phyloP scores from a whole-genome alignment of 805 yeast species.

The Jamesozyma gamospora region DNA sequence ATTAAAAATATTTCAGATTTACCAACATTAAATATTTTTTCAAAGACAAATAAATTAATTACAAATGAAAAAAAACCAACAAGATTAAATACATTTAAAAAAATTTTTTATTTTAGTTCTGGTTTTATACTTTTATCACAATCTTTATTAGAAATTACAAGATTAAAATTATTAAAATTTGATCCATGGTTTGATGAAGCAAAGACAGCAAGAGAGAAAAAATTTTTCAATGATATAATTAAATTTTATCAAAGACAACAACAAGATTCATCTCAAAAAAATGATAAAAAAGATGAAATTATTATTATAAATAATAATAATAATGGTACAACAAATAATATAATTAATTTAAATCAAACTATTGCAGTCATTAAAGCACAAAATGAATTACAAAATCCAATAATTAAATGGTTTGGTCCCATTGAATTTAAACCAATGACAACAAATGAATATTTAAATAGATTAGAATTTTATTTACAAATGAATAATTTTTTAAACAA shows the following conservation, averaged over 20 bases:
- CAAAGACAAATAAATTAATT: slow-evolving; percentile 19
- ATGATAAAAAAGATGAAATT: slow-evolving; percentile 19
- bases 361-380: slow-evolving; percentile 35
- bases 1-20: slow-evolving; percentile 24
- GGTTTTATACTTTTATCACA: slow-evolving; percentile 44
- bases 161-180: slow-evolving; percentile 35
- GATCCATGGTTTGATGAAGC: slow-evolving; percentile 77
- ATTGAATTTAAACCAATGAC: slow-evolving; percentile 43
- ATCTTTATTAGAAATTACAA: slow-evolving; percentile 45
- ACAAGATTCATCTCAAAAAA: slow-evolving; percentile 28
- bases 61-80: not conserved
- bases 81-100: slow-evolving; percentile 22
- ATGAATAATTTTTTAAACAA: slow-evolving; percentile 22
- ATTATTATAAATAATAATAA: slow-evolving; percentile 11
- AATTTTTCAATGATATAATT: slow-evolving; percentile 28
- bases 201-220: slow-evolving; percentile 37
- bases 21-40: slow-evolving; percentile 28
- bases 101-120: slow-evolving; percentile 26
- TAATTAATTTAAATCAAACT: slow-evolving; percentile 28
- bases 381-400: slow-evolving; percentile 36
- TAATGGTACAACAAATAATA: slow-evolving; percentile 19
- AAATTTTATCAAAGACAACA: slow-evolving; percentile 28
- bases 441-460: slow-evolving; percentile 31
- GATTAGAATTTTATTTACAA: slow-evolving; percentile 24
- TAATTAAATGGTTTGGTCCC: slow-evolving; percentile 63